phyloP scores from a whole-genome alignment of 305 asterid genomes.

The Solanum hybrid region DNA sequence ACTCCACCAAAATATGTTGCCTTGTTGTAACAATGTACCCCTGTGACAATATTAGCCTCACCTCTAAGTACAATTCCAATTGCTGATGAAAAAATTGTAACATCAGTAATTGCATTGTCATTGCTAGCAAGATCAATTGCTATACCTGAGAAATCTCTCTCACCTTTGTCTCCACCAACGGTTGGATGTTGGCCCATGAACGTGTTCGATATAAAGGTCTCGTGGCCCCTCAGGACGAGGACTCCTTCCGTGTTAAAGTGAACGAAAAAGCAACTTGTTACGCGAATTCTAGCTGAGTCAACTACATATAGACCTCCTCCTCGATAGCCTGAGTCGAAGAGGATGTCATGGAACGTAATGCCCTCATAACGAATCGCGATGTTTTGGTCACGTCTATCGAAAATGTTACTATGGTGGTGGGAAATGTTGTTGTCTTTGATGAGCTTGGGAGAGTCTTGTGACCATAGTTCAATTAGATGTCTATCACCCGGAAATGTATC shows the following conservation, averaged over 20 bases:
- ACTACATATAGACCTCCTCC: conserved; percentile 45
- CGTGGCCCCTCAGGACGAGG: conserved; percentile 44
- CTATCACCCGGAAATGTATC: conserved; percentile 36
- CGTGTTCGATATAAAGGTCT: conserved; percentile 34
- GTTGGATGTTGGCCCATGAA: conserved; percentile 61
- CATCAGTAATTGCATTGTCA: conserved; percentile 47
- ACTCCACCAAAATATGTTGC: conserved; percentile 47
- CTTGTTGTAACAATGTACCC: conserved; percentile 61
- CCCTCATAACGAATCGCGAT: conserved; percentile 37
- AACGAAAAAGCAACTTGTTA: conserved; percentile 33
- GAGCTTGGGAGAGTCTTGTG: conserved; percentile 24
- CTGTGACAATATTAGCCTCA: conserved; percentile 39
- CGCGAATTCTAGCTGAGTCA: conserved; percentile 40
- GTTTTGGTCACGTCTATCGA: conserved; percentile 20
- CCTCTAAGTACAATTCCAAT: conserved; percentile 38
- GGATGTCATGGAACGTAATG: conserved; percentile 44
- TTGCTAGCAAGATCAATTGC: conserved; percentile 53
- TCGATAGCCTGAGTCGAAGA: conserved; percentile 38
- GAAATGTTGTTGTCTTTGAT: neutral
- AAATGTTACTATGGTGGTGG: neutral
- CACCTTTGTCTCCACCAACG: conserved; percentile 38
- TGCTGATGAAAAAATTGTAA: conserved; percentile 46
- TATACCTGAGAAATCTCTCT: conserved; percentile 29
- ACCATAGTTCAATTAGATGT: conserved; percentile 45
- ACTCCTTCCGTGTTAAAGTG: conserved; percentile 44